Conservation (phyloP, 805 yeast species). For the Schwanniomyces polymorphus region DNA sequence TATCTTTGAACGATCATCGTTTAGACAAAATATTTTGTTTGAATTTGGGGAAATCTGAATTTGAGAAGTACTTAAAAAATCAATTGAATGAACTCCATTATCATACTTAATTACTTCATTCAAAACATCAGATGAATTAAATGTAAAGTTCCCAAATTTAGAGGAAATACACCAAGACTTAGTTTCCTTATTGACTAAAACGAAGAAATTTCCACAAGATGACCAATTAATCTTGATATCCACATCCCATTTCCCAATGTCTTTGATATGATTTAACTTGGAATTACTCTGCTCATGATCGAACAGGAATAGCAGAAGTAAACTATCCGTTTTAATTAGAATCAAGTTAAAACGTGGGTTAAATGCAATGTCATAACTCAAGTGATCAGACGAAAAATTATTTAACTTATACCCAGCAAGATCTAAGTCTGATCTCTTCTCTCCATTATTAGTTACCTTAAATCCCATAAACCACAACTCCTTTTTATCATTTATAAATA, state of each 20-base stretch:
- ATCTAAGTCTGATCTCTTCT: slow-evolving; percentile 1
- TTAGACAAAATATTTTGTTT: slow-evolving; percentile 11
- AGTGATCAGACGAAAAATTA: not conserved
- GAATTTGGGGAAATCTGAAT: slow-evolving; percentile 28
- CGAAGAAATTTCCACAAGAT: slow-evolving; percentile 34
- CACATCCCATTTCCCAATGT: slow-evolving; percentile 1
- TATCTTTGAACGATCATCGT: slow-evolving; percentile 14
- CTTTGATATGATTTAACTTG: slow-evolving; percentile 10
- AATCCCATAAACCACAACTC: slow-evolving; percentile 26
- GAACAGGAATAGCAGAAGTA: slow-evolving; percentile 8
- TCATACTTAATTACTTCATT: slow-evolving; percentile 18
- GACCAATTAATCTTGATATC: slow-evolving; percentile 26
- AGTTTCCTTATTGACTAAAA: slow-evolving; percentile 13
- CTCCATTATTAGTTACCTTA: not conserved
- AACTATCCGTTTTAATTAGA: slow-evolving; percentile 10
- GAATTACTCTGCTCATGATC: slow-evolving; percentile 7
- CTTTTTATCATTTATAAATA: slow-evolving; percentile 23
- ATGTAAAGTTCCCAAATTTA: slow-evolving; percentile 31
- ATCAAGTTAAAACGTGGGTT: slow-evolving; percentile 23
- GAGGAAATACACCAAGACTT: slow-evolving; percentile 33
- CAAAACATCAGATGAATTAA: slow-evolving; percentile 22
- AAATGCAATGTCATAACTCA: slow-evolving; percentile 10
- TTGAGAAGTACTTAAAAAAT: slow-evolving; percentile 24
- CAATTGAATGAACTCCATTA: slow-evolving; percentile 11
- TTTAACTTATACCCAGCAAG: slow-evolving; percentile 14